Base-by-base conservation (phyloP, 495 filamentous ascomycete genomes). In the Penicillium paradoxum region DNA sequence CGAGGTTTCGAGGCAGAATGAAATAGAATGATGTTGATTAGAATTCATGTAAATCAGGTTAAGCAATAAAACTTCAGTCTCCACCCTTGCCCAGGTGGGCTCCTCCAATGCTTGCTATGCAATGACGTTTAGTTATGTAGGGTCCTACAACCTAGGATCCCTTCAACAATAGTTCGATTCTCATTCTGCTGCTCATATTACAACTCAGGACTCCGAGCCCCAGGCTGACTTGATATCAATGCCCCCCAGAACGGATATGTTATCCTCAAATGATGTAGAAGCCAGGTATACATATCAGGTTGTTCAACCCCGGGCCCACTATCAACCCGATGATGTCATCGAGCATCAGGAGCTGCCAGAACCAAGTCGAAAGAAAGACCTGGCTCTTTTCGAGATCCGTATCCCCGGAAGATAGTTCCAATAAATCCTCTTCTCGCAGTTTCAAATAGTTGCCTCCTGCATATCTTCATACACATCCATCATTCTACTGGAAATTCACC, bases 261-360 rank as follows among this genome's bases (percentile, higher is more conserved):
- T 27, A 27, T 27, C 3, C 3, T 7, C 24, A 3, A 3, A 27
- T 27, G 3, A 7, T 27, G 24, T 27, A 7, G 10, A 32, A 27
- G 14, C 24, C n/a, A n/a, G n/a, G n/a, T n/a, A n/a, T n/a, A n/a
- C n/a, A n/a, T n/a, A n/a, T n/a, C n/a, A n/a, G n/a, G n/a, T n/a
- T n/a, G n/a, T n/a, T n/a, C n/a, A n/a, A n/a, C n/a, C n/a, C n/a
- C n/a, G n/a, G n/a, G n/a, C n/a, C n/a, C n/a, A n/a, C n/a, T 9
- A 44, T n/a, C 24, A 29, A 44, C 1, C 8, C n/a, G 24, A 44
- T 44, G 41, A 44, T 44, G 41, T 44, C 41, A 44, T 44, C n/a
- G 24, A 44, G 41, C 41, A 44, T 44, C 41, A 44, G 13, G 40
- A 42, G 13, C 37, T 11, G 37, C 6, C 9, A 24, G 39, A 41